phyloP scores from a whole-genome alignment of 129 eudicot species.

The Calendula officinalis region DNA sequence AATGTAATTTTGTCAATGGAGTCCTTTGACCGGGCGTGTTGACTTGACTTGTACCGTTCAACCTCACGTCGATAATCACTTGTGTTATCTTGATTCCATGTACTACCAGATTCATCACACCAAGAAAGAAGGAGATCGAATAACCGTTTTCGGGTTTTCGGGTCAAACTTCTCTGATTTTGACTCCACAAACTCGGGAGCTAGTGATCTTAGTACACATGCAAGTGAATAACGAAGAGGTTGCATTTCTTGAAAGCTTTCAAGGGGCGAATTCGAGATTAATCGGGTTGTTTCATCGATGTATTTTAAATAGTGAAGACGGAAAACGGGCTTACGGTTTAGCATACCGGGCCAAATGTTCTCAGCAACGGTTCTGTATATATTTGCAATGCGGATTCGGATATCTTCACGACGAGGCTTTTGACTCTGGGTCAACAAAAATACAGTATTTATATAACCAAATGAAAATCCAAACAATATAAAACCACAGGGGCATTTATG shows the following conservation, averaged over 20 bases:
- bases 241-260: slow-evolving; percentile 91
- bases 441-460: not conserved
- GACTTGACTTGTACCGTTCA: slow-evolving; percentile 87
- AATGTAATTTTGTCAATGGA: slow-evolving; percentile 87
- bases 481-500: too few relatives aligned
- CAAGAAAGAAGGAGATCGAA: slow-evolving; percentile 95
- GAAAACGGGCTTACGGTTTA: slow-evolving; percentile 90
- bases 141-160: slow-evolving; percentile 76
- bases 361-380: slow-evolving; percentile 91
- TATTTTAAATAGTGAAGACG: slow-evolving; percentile 90
- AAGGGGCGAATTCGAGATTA: slow-evolving; percentile 52
- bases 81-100: slow-evolving; percentile 91
- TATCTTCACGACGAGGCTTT: slow-evolving; percentile 98
- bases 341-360: slow-evolving; percentile 98
- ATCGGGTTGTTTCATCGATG: slow-evolving; percentile 89
- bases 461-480: not conserved
- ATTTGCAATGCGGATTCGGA: slow-evolving; percentile 91
- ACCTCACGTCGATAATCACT: slow-evolving; percentile 95
- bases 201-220: slow-evolving; percentile 79
- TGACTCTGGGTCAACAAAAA: slow-evolving; percentile 60
- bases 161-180: slow-evolving; percentile 92
- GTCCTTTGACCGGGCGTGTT: slow-evolving; percentile 90
- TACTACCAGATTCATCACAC: slow-evolving; percentile 85
- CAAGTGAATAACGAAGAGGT: slow-evolving; percentile 95
- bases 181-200: slow-evolving; percentile 98